phyloP scores from a whole-genome alignment of 306 rosid species.

The Cucurbita ficifolia region DNA sequence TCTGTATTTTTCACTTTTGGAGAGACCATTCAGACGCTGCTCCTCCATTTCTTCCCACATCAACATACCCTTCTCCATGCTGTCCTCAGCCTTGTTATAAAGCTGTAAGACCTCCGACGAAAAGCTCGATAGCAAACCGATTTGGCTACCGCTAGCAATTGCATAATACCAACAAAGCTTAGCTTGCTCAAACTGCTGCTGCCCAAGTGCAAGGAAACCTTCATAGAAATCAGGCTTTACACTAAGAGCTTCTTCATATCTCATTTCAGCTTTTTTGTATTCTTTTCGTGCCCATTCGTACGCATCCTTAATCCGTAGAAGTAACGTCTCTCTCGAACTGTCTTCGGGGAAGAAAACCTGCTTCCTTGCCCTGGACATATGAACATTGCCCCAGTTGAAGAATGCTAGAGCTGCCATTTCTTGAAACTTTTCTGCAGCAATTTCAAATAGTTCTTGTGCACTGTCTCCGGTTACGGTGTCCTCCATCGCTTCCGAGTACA shows the following conservation, averaged over 20 bases:
- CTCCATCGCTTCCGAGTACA: constrained; percentile 81
- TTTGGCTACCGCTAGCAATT: constrained; percentile 30
- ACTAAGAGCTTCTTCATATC: constrained; percentile 55
- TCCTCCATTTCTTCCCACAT: constrained; percentile 87
- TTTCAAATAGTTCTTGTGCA: constrained; percentile 71
- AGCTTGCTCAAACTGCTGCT: constrained; percentile 82
- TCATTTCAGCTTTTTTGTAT: constrained; percentile 51
- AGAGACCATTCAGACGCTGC: constrained; percentile 61
- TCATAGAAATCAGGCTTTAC: constrained; percentile 68
- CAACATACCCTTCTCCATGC: constrained; percentile 77
- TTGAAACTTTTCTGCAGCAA: constrained; percentile 74
- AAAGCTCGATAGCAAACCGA: constrained; percentile 27
- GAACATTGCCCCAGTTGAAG: constrained; percentile 91
- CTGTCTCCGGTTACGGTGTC: constrained; percentile 42
- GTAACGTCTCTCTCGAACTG: constrained; percentile 29
- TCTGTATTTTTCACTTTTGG: constrained; percentile 50
- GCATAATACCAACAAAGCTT: constrained; percentile 76
- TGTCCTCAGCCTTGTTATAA: constrained; percentile 83
- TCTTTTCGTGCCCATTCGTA: constrained; percentile 73
- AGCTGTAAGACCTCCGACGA: constrained; percentile 53
- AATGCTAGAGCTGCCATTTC: constrained; percentile 89
- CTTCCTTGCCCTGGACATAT: constrained; percentile 74
- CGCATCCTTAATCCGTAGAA: constrained; percentile 33
- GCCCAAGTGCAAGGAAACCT: constrained; percentile 77
- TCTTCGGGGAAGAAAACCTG: constrained; percentile 38